phyloP scores from a whole-genome alignment of 345 rosid species.

The Chamaenerion angustifolium region DNA sequence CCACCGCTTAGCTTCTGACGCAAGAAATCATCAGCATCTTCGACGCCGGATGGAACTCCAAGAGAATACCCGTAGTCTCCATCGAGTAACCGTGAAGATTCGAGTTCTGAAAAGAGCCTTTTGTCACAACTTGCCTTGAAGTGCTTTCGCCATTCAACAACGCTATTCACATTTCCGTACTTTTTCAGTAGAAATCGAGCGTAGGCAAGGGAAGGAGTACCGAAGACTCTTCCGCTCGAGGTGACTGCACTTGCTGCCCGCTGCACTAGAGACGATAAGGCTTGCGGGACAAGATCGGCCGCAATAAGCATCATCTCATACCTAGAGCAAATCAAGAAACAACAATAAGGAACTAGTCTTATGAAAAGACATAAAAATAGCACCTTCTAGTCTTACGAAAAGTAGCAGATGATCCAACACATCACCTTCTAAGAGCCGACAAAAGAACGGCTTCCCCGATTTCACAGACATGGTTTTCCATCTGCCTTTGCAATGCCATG shows the following conservation, averaged over 20 bases:
- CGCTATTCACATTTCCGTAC: slow-evolving; percentile 63
- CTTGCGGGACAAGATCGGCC: slow-evolving; percentile 78
- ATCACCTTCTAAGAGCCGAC: slow-evolving; percentile 70
- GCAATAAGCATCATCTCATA: slow-evolving; percentile 71
- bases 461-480: slow-evolving; percentile 58
- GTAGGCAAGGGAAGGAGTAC: slow-evolving; percentile 55
- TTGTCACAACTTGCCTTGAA: slow-evolving; percentile 58
- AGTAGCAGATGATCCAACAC: not conserved
- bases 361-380: too few species aligned
- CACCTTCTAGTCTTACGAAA: too few species aligned
- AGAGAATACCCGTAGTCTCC: slow-evolving; percentile 64
- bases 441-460: slow-evolving; percentile 71
- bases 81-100: slow-evolving; percentile 51
- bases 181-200: slow-evolving; percentile 67
- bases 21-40: slow-evolving; percentile 73
- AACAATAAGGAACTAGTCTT: too few species aligned
- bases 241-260: slow-evolving; percentile 48
- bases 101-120: slow-evolving; percentile 82
- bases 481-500: slow-evolving; percentile 39
- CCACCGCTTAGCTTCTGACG: slow-evolving; percentile 61
- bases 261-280: slow-evolving; percentile 52
- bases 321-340: slow-evolving; percentile 25
- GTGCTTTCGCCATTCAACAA: slow-evolving; percentile 76
- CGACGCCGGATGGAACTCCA: slow-evolving; percentile 77
- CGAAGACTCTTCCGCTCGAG: slow-evolving; percentile 56